phyloP scores from a whole-genome alignment of 441 rosid species.

The Flueggea neowawraea region DNA sequence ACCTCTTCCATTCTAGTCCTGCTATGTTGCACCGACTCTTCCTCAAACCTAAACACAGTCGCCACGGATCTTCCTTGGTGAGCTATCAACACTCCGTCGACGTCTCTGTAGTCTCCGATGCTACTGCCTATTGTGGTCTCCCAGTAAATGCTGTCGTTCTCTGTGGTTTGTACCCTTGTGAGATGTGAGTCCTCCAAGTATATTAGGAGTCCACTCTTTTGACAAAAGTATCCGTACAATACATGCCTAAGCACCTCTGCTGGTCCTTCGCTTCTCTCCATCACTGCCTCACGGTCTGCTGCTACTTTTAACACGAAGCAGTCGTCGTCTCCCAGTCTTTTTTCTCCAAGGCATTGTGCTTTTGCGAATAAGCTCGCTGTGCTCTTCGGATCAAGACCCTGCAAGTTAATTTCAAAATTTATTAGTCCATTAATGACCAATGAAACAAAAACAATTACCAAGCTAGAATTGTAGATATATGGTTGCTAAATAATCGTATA shows the following conservation, averaged over 20 bases:
- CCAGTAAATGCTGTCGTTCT: conserved; percentile 67
- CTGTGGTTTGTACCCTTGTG: conserved; percentile 58
- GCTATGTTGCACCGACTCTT: conserved; percentile 65
- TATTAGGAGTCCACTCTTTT: conserved; percentile 77
- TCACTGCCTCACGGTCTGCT: conserved; percentile 67
- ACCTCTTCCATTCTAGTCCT: conserved; percentile 87
- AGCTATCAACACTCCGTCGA: conserved; percentile 75
- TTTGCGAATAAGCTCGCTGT: conserved; percentile 71
- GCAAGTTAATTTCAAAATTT: neutral
- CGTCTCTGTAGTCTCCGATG: conserved; percentile 82
- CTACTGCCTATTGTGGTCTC: conserved; percentile 91
- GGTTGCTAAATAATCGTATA: too few species aligned
- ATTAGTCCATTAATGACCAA: too few species aligned
- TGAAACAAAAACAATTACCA: too few species aligned
- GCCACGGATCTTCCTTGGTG: conserved; percentile 89
- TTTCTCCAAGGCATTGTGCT: conserved; percentile 84
- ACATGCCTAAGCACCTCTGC: conserved; percentile 89
- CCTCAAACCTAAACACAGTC: conserved; percentile 80
- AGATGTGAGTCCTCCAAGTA: conserved; percentile 89
- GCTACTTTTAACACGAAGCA: conserved; percentile 84
- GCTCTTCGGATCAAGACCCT: conserved; percentile 80
- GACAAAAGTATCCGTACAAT: conserved; percentile 84
- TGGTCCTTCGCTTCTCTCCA: conserved; percentile 80
- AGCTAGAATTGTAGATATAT: too few species aligned
- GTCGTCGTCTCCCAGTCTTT: conserved; percentile 67